Conservation (phyloP, 2,329 filamentous ascomycete species). For the Pestalotiopsis sp. region DNA sequence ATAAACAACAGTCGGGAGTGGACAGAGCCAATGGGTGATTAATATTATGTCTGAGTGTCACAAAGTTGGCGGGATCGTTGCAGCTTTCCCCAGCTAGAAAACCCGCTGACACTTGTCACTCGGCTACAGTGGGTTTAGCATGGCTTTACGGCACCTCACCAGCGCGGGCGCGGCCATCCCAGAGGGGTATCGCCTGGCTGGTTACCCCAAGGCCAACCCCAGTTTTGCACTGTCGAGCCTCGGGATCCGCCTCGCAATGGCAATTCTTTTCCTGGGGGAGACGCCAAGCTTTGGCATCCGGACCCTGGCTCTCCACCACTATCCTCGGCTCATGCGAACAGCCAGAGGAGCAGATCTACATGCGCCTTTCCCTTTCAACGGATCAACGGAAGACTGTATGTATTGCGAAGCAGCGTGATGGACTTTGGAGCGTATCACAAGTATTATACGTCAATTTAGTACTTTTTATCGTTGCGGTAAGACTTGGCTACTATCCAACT, state of each 20-base stretch:
- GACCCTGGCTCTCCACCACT: not conserved
- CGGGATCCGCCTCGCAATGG: conserved; percentile 7
- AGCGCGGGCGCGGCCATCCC: not conserved
- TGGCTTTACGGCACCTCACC: not conserved
- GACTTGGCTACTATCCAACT: too few relatives aligned
- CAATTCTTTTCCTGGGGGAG: conserved; percentile 6
- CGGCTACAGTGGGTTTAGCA: conserved; percentile 6
- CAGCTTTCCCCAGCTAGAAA: not conserved
- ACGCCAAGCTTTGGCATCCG: not conserved
- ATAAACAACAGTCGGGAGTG: not conserved
- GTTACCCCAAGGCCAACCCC: conserved; percentile 1
- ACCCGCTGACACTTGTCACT: not conserved
- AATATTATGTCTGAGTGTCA: not conserved
- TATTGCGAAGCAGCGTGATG: too few relatives aligned
- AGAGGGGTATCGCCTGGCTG: not conserved
- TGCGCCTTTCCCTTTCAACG: not conserved
- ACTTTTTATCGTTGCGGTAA: too few relatives aligned
- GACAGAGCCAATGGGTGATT: not conserved
- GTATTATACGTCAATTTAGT: too few relatives aligned
- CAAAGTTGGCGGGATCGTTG: not conserved
- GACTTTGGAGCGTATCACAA: too few relatives aligned
- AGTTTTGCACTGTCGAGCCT: conserved; percentile 1
- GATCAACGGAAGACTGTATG: too few relatives aligned
- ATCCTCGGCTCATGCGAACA: not conserved
- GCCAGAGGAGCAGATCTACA: not conserved